A percentile compares a stretch with the other conserved stretches of the same genome.
Conservation (phyloP, 192 early-diverging fungal species). For the Entophlyctis luteolus region DNA sequence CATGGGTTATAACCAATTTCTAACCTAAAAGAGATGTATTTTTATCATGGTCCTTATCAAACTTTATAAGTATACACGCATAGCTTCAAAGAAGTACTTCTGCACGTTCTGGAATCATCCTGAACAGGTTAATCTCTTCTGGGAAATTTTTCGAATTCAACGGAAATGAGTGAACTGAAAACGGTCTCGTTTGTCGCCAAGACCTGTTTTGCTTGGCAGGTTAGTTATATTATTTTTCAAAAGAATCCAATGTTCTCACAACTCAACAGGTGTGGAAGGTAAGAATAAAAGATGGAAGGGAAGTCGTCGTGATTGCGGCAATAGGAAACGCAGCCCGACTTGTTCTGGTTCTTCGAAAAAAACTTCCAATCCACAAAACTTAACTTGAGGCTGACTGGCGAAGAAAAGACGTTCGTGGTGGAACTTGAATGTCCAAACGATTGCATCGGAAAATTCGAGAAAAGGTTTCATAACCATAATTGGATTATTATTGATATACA, state of each 20-base stretch:
- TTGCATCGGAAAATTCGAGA: slow-evolving; percentile 39
- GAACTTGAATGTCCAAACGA: slow-evolving; percentile 48
- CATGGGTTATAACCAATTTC: too few species aligned
- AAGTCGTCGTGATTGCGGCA: neutral
- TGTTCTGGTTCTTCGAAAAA: slow-evolving; percentile 46
- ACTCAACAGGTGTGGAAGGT: slow-evolving; percentile 22
- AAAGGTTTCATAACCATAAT: slow-evolving; percentile 11
- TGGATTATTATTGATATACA: neutral
- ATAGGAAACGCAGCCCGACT: slow-evolving; percentile 32
- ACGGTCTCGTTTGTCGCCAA: slow-evolving; percentile 15
- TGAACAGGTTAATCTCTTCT: too few species aligned
- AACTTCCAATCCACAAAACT: slow-evolving; percentile 36
- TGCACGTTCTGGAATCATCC: too few species aligned
- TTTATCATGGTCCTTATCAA: too few species aligned
- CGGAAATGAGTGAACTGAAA: slow-evolving; percentile 24
- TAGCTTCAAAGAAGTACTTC: too few species aligned
- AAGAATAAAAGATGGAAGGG: neutral
- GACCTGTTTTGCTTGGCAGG: slow-evolving; percentile 27
- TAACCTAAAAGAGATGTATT: too few species aligned
- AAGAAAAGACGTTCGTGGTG: slow-evolving; percentile 46
- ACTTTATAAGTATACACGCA: too few species aligned
- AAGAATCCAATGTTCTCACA: neutral
- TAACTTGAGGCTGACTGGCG: slow-evolving; percentile 41
- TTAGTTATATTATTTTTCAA: neutral
- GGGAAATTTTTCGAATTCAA: too few species aligned